These are phyloP conservation scores for Chimonanthus praecox DNA, from an alignment of 164 flowering plant species.

Conservation along the genomic window DNA sequence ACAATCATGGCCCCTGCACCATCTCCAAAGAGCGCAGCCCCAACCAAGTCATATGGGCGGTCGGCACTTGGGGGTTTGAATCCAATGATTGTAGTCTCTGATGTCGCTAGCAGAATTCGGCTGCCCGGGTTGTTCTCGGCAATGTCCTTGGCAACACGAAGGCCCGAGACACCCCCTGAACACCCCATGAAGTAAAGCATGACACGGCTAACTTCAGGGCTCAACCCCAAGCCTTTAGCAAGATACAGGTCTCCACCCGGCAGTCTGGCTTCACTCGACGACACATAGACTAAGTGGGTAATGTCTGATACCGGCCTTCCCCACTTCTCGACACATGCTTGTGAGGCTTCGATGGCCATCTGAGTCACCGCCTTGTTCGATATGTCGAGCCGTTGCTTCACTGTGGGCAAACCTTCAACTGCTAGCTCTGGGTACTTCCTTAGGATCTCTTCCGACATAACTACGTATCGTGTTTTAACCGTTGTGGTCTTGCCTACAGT, in stretches of 20 bases:
- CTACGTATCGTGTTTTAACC: slow-evolving; percentile 92
- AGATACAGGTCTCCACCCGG: slow-evolving; percentile 92
- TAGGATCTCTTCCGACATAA: slow-evolving; percentile 91
- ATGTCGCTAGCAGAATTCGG: slow-evolving; percentile 69
- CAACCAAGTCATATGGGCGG: slow-evolving; percentile 82
- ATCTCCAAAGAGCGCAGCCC: slow-evolving; percentile 88
- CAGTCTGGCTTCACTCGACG: slow-evolving; percentile 84
- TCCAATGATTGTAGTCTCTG: slow-evolving; percentile 92
- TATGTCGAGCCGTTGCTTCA: slow-evolving; percentile 69
- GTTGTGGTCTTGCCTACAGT: slow-evolving; percentile 80
- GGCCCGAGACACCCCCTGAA: slow-evolving; percentile 96
- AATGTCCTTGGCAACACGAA: slow-evolving; percentile 86
- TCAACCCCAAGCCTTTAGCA: slow-evolving; percentile 79
- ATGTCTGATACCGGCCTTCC: slow-evolving; percentile 72
- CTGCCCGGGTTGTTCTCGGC: slow-evolving; percentile 96
- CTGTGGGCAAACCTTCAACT: slow-evolving; percentile 74
- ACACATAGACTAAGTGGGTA: slow-evolving; percentile 88
- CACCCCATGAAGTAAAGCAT: slow-evolving; percentile 87
- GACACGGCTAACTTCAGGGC: slow-evolving; percentile 60
- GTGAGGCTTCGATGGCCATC: slow-evolving; percentile 86
- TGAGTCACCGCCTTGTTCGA: slow-evolving; percentile 81
- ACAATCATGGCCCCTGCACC: slow-evolving; percentile 93
- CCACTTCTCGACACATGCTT: slow-evolving; percentile 74
- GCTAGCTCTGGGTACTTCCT: slow-evolving; percentile 79
- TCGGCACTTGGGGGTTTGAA: slow-evolving; percentile 76